Evolutionary conservation across 2,329 filamentous ascomycete species (phyloP), one percentile per base, ranked within the genome.

Genomic region (Colletotrichum falcatum): DNA sequence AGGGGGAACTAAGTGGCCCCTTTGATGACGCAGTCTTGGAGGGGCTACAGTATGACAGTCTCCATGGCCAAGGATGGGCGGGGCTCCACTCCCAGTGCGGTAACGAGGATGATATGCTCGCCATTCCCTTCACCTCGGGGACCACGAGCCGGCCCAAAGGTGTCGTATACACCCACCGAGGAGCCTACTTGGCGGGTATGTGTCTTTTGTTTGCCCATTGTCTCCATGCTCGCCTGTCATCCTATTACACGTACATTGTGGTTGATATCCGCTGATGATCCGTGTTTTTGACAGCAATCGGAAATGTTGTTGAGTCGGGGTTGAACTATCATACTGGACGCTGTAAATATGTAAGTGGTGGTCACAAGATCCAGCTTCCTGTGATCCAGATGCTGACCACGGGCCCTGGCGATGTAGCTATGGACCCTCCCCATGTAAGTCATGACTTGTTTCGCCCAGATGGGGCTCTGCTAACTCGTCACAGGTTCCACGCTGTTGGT

Each of bases 371-470:
- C n/a, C n/a, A 11, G 30, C 26, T 39, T 26, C 30, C n/a, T 51
- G 44, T n/a, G 12, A 26, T 12, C 8, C 23, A 9, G n/a, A 6
- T 33, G 33, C 44, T 61, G 44, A 61, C 30, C 26, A n/a, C 33
- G 12, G 30, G 35, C 33, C 37, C 35, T 46, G 11, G 20, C 8
- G n/a, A 37, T 39, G 9, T 39, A 61, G 59, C 85, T 97, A 11
- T 97, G 94, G 94, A 98, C 93, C 4, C 83, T 98, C 35, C 95
- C 95, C 0, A 94, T 98, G 94, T 95, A 90, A 80, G 92, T 90
- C 74, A 84, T 37, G 89, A 9, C 88, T 86, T 42, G 8, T 49
- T 44, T 39, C 28, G 12, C 5, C 8, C 33, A 16, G 4, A 7
- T 12, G 14, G 23, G 26, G 6, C 14, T 11, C 14, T 61, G 30